Evolutionary conservation across 2,329 filamentous ascomycete genomes (phyloP), one percentile per base, ranked within the genome.

Genomic region (Arthrinium phaeospermum): DNA sequence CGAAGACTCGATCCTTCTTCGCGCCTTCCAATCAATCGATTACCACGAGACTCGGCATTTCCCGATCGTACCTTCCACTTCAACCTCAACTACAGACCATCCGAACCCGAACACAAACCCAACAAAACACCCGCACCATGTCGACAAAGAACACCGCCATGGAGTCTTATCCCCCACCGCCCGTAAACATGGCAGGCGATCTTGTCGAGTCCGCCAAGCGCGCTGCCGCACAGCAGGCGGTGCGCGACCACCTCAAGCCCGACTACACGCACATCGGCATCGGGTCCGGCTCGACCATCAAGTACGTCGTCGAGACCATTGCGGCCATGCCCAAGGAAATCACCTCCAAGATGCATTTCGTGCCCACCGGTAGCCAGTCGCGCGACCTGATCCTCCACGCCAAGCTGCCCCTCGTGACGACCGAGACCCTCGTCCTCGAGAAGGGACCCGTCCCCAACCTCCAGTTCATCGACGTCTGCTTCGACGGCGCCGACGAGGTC

Each of bases 401-500:
- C 27, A 94, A 94, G 2, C 86, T 98, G 71, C 90, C 89, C 34
- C 91, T 96, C 16, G 90, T 95, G 71, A 91, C 91, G 76, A 93
- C 97, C 78, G 93, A 96, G 79, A 90, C 92, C 73, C 85, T 97
- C 22, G 92, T 93, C 0, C 80, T 86, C 53, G 86, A 87, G 71
- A 82, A 82, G 74, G 75, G 72, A 34, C 84, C 83, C 75, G 78
- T 77, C 72, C 83, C 84, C 46, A 82, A 85, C n/a, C 82, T 84
- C 67, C 79, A 83, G 73, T 83, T 91, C 80, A 88, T 99, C 41
- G 96, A 98, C 79, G 93, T 98, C 24, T 94, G 93, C 69, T 99
- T 99, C 81, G 96, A 99, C 80, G 96, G 96, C 71, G 96, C 96
- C 4, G 96, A 99, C 81, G 96, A 99, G 85, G 95, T 99, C 45